Evolutionary conservation across 2,329 filamentous ascomycete genomes (phyloP).

Genomic region (Neonectria coccinea): DNA sequence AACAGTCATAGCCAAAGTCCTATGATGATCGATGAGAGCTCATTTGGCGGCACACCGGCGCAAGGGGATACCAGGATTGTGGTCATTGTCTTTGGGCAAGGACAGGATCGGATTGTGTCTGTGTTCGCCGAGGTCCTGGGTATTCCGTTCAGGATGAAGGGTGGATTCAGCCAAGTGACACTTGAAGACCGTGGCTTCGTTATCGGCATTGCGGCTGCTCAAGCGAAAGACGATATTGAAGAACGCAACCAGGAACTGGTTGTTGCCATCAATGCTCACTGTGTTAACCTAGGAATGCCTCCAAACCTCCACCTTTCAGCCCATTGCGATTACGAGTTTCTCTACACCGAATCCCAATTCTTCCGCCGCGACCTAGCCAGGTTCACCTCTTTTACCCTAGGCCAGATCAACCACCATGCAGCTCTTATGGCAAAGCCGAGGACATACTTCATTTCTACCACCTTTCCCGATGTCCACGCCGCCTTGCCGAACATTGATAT

Average conservation of each 20-base stretch:
- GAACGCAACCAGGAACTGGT: conserved; percentile 69
- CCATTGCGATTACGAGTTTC: conserved; percentile 85
- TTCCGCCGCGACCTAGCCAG: conserved; percentile 81
- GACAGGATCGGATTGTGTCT: conserved; percentile 79
- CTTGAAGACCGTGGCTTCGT: conserved; percentile 71
- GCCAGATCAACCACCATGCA: conserved; percentile 82
- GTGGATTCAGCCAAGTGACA: conserved; percentile 65
- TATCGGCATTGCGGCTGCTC: conserved; percentile 70
- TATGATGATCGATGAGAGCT: conserved; percentile 52
- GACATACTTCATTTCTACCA: conserved; percentile 89
- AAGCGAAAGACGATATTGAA: conserved; percentile 68
- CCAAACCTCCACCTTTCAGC: conserved; percentile 74
- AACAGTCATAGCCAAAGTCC: conserved; percentile 53
- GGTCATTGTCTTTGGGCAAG: conserved; percentile 76
- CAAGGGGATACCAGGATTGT: conserved; percentile 69
- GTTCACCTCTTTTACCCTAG: conserved; percentile 82
- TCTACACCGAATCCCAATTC: conserved; percentile 80
- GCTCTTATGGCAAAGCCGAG: conserved; percentile 81
- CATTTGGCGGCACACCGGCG: conserved; percentile 60
- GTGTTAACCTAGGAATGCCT: conserved; percentile 76
- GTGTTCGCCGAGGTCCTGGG: conserved; percentile 84
- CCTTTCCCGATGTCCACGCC: conserved; percentile 86
- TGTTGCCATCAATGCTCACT: conserved; percentile 81
- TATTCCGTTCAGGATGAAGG: conserved; percentile 73
- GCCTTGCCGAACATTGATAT: conserved; percentile 89